Conservation (phyloP, 2,329 filamentous ascomycete genomes). For the Penicillium brasilianum region DNA sequence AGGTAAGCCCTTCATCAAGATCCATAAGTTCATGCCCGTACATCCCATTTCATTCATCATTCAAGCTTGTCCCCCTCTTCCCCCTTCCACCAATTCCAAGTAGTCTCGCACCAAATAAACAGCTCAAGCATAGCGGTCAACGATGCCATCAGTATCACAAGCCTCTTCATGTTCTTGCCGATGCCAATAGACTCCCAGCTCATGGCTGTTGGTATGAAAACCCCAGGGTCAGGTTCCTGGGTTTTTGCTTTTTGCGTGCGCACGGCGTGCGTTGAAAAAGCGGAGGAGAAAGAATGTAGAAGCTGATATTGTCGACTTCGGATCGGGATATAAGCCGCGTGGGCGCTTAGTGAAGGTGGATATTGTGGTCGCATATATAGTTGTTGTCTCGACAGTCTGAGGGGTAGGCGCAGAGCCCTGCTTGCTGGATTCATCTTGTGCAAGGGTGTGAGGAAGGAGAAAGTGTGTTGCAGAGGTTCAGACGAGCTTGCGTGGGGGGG, state of each 20-base stretch:
- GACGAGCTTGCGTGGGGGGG: neutral
- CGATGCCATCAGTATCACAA: conserved; percentile 7
- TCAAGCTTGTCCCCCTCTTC: conserved; percentile 12
- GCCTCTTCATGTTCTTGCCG: conserved; percentile 13
- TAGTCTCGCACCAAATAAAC: conserved; percentile 15
- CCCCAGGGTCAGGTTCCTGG: neutral
- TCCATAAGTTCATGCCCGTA: neutral
- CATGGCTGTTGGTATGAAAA: conserved; percentile 12
- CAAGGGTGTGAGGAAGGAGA: neutral
- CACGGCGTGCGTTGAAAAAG: conserved; percentile 11
- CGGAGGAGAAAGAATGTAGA: neutral
- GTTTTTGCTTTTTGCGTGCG: conserved; percentile 5
- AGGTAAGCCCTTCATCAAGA: neutral
- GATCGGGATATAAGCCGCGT: neutral
- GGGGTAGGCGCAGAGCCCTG: conserved; percentile 5
- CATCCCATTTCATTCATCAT: neutral
- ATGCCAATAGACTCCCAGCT: conserved; percentile 14
- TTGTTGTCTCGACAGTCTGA: conserved; percentile 2
- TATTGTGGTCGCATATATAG: neutral
- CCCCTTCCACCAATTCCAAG: conserved; percentile 20
- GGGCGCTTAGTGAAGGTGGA: conserved; percentile 2
- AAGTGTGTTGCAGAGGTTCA: neutral
- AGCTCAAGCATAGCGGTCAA: conserved; percentile 10
- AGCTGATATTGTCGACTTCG: neutral
- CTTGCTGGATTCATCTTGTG: neutral